phyloP scores from a whole-genome alignment of 441 rosid genomes.

The Populus hybrid region DNA sequence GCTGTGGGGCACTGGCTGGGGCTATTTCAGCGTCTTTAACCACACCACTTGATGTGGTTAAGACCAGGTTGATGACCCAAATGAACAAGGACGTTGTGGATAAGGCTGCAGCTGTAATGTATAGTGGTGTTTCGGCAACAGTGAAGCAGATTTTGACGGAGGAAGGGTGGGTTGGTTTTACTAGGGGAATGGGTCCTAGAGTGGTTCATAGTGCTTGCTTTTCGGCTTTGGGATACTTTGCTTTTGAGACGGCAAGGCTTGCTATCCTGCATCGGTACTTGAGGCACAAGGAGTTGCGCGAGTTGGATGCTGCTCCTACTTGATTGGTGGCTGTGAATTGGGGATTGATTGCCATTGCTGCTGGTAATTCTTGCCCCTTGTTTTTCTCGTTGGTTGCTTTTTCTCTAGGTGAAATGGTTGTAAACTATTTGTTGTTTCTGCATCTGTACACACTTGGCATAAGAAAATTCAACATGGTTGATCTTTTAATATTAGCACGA shows the following conservation, averaged over 20 bases:
- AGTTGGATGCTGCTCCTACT: constrained; percentile 31
- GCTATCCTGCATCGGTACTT: constrained; percentile 66
- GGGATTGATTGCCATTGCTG: not conserved
- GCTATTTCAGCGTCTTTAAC: constrained; percentile 87
- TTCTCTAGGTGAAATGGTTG: not conserved
- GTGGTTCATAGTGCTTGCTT: constrained; percentile 93
- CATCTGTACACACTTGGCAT: not conserved
- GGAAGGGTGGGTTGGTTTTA: constrained; percentile 89
- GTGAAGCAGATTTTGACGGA: constrained; percentile 84
- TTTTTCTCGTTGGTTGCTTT: not conserved
- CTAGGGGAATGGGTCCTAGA: constrained; percentile 81
- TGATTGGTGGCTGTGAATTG: constrained; percentile 19
- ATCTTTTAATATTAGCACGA: not conserved
- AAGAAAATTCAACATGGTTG: not conserved
- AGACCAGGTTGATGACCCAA: constrained; percentile 96
- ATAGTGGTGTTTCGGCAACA: constrained; percentile 51
- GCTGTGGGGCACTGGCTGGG: constrained; percentile 89
- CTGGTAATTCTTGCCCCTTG: constrained; percentile 3
- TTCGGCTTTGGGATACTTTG: constrained; percentile 86
- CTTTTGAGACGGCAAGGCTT: constrained; percentile 91
- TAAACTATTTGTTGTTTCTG: not conserved
- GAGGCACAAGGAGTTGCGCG: constrained; percentile 52
- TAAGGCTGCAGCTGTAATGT: constrained; percentile 58
- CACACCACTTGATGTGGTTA: constrained; percentile 84
- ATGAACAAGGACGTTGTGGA: constrained; percentile 44